Percentiles rank a stretch among this genome's conserved stretches.
Conservation (phyloP, 192 early-diverging fungal species). For the Coemansia sp. region DNA sequence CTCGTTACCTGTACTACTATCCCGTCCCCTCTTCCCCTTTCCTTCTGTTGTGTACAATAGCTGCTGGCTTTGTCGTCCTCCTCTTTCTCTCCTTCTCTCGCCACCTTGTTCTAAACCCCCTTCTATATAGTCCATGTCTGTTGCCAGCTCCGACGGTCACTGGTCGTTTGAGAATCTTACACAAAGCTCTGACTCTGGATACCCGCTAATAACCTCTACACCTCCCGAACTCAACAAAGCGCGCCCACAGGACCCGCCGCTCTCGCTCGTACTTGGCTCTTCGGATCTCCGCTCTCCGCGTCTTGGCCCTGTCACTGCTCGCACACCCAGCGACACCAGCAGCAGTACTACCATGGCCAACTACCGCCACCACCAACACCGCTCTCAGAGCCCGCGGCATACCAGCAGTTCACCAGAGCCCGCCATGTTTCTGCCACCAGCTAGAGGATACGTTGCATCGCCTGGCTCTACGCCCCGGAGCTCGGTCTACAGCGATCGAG, state of each 20-base stretch:
- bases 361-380: conserved; percentile 16
- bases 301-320: conserved; percentile 7
- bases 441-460: not conserved
- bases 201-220: conserved; percentile 14
- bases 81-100: conserved; percentile 3
- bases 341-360: conserved; percentile 28
- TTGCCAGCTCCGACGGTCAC: conserved; percentile 63
- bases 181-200: conserved; percentile 45
- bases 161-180: conserved; percentile 55
- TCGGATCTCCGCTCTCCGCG: conserved; percentile 6
- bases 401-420: not conserved
- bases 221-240: conserved; percentile 11
- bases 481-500: conserved; percentile 19
- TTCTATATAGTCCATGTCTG: conserved; percentile 29
- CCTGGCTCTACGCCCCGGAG: conserved; percentile 12
- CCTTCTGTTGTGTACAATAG: not conserved
- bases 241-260: conserved; percentile 27
- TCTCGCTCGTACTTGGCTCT: conserved; percentile 39
- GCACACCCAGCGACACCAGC: conserved; percentile 38
- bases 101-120: not conserved
- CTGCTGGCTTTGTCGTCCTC: not conserved
- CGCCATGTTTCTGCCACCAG: conserved; percentile 3
- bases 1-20: not conserved
- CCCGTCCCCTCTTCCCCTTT: not conserved
- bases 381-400: conserved; percentile 6